phyloP scores from a whole-genome alignment of 2,329 filamentous ascomycete species.

The Penicillium sp. region DNA sequence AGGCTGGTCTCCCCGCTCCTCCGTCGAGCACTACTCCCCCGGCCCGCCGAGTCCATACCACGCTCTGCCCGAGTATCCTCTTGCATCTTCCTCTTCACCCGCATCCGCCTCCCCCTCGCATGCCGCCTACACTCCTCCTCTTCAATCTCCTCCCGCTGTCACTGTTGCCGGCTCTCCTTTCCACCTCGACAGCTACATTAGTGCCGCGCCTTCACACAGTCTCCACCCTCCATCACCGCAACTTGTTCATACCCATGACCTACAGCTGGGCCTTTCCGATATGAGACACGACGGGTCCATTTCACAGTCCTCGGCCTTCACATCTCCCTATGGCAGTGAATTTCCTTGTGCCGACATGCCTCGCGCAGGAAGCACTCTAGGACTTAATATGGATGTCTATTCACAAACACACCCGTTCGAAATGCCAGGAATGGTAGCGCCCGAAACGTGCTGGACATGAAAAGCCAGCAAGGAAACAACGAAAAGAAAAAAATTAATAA shows the following conservation, averaged over 20 bases:
- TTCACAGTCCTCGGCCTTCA: conserved; percentile 38
- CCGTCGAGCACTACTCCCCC: conserved; percentile 39
- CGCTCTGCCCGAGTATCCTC: conserved; percentile 31
- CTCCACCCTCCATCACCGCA: conserved; percentile 38
- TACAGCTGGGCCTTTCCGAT: conserved; percentile 29
- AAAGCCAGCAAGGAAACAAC: neutral
- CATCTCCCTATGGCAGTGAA: conserved; percentile 38
- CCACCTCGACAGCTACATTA: conserved; percentile 33
- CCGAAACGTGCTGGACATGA: conserved; percentile 40
- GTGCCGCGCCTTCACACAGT: conserved; percentile 35
- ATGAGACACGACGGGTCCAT: conserved; percentile 31
- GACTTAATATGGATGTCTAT: conserved; percentile 33
- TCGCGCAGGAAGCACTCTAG: conserved; percentile 26
- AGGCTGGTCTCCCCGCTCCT: conserved; percentile 55
- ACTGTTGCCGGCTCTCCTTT: conserved; percentile 40
- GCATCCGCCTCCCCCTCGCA: conserved; percentile 39
- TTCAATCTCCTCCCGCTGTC: conserved; percentile 41
- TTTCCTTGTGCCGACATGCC: conserved; percentile 30
- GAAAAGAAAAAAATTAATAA: neutral
- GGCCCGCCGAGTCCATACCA: conserved; percentile 36
- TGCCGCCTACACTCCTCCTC: conserved; percentile 42
- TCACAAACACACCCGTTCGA: conserved; percentile 34
- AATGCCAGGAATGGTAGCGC: conserved; percentile 33
- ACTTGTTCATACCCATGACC: conserved; percentile 36
- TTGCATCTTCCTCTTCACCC: conserved; percentile 38